These are phyloP conservation scores for Backusella macrospora DNA, from an alignment of 192 early-diverging fungal genomes.

Conservation along the genomic window DNA sequence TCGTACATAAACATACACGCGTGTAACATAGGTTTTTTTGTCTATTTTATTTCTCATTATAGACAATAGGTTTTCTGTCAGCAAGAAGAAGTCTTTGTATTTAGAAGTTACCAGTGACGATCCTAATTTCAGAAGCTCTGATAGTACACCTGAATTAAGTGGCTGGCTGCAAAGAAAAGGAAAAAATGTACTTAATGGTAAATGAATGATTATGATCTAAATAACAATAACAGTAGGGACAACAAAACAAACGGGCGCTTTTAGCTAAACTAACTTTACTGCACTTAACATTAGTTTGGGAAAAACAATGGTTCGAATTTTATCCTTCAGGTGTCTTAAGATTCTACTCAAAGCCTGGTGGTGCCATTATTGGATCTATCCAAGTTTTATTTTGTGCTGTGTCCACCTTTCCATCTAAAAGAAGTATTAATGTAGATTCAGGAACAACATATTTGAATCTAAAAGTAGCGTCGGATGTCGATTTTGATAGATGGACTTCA, in stretches of 20 bases:
- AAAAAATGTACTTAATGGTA: not conserved
- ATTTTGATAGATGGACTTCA: not conserved
- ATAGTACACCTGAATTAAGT: not conserved
- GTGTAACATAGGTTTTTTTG: too few relatives aligned
- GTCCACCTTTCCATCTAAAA: not conserved
- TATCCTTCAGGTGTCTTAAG: not conserved
- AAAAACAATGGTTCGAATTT: not conserved
- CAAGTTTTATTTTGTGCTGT: not conserved
- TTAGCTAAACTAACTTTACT: conserved; percentile 2
- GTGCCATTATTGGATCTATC: not conserved
- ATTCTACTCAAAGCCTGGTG: not conserved
- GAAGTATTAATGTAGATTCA: not conserved
- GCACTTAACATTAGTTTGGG: not conserved
- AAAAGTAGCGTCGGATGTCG: not conserved
- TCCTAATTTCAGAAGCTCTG: not conserved
- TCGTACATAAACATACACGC: not conserved
- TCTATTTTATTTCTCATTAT: not conserved
- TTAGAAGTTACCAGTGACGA: not conserved
- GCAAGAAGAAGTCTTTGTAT: not conserved
- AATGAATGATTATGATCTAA: too few relatives aligned
- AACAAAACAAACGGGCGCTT: not conserved
- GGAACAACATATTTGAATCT: not conserved
- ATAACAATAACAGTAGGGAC: not conserved
- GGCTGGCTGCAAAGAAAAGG: not conserved
- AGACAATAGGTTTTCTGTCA: conserved; percentile 10